Percentiles rank a stretch among this genome's conserved stretches.
phyloP scores from a whole-genome alignment of 1,284 basidiomycete species.

The Violaceomyces palustris region DNA sequence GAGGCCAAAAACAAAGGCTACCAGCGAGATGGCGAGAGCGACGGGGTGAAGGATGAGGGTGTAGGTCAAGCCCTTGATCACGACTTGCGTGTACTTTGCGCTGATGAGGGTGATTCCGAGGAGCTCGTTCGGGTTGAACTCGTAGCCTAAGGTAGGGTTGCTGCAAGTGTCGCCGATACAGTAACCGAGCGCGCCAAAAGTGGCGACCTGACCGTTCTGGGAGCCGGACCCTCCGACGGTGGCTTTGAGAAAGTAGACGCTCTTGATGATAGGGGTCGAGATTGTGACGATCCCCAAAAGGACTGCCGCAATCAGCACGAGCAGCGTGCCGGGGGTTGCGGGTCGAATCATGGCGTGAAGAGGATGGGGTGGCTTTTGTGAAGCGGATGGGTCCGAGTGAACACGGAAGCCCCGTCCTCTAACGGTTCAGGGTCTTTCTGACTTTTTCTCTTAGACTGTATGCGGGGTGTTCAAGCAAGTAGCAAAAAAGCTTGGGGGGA shows the following conservation, averaged over 20 bases:
- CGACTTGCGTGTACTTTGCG: slow-evolving; percentile 22
- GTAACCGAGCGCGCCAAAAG: slow-evolving; percentile 37
- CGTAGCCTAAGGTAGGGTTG: slow-evolving; percentile 32
- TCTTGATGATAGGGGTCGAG: slow-evolving; percentile 41
- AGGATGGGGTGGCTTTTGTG: too few species aligned
- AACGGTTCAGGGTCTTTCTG: too few species aligned
- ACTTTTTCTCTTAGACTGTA: too few species aligned
- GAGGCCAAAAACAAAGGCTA: slow-evolving; percentile 35
- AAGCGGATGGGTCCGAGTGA: too few species aligned
- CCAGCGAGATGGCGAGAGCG: slow-evolving; percentile 26
- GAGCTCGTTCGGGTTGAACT: slow-evolving; percentile 42
- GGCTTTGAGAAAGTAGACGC: slow-evolving; percentile 39
- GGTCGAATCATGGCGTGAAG: slow-evolving; percentile 21
- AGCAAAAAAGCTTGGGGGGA: too few species aligned
- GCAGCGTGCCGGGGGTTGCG: slow-evolving; percentile 37
- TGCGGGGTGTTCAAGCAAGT: too few species aligned
- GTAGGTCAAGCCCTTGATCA: slow-evolving; percentile 47
- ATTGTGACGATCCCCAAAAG: slow-evolving; percentile 41
- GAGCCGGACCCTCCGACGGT: slow-evolving; percentile 25
- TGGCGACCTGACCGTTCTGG: slow-evolving; percentile 15
- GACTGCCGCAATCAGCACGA: slow-evolving; percentile 34
- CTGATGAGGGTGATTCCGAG: slow-evolving; percentile 28
- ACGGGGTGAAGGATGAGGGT: slow-evolving; percentile 42
- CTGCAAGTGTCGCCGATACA: slow-evolving; percentile 32
- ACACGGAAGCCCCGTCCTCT: too few species aligned